Evolutionary conservation across 2,329 filamentous ascomycete genomes (phyloP).

Genomic region (Calonectria crousiana): DNA sequence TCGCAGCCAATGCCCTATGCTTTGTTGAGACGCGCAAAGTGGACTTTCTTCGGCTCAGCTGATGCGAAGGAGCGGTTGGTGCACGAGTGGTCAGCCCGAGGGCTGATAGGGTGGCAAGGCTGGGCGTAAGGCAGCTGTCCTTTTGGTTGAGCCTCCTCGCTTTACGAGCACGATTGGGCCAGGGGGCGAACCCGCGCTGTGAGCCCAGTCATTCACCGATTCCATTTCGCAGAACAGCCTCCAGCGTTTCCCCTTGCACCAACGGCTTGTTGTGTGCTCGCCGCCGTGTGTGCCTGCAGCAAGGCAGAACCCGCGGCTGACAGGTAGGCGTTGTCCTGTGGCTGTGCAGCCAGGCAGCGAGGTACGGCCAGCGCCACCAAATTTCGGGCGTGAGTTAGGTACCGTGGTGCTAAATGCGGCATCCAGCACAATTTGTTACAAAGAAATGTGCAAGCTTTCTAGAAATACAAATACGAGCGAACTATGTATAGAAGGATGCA

Average conservation of each 20-base stretch:
- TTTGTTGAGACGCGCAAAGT: background rate
- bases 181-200: too few species aligned
- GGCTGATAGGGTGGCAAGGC: background rate
- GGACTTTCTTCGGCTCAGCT: background rate
- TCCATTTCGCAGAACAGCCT: background rate
- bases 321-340: slow-evolving; percentile 7
- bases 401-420: background rate
- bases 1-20: background rate
- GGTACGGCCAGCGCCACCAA: background rate
- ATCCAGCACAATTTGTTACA: background rate
- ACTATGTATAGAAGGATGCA: background rate
- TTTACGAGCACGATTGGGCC: background rate
- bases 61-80: background rate
- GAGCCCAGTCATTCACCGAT: background rate
- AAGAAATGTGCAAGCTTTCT: background rate
- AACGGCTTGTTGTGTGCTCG: background rate
- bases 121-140: background rate
- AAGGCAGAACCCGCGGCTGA: slow-evolving; percentile 19
- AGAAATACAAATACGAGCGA: background rate
- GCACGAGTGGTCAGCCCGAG: background rate
- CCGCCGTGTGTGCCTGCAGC: background rate
- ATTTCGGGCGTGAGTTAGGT: background rate
- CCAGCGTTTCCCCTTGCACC: background rate
- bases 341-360: slow-evolving; percentile 10
- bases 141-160: background rate